Percentiles rank a stretch among this genome's conserved stretches.
Conservation (phyloP, 306 rosid genomes). For the Casuarina equisetifolia region DNA sequence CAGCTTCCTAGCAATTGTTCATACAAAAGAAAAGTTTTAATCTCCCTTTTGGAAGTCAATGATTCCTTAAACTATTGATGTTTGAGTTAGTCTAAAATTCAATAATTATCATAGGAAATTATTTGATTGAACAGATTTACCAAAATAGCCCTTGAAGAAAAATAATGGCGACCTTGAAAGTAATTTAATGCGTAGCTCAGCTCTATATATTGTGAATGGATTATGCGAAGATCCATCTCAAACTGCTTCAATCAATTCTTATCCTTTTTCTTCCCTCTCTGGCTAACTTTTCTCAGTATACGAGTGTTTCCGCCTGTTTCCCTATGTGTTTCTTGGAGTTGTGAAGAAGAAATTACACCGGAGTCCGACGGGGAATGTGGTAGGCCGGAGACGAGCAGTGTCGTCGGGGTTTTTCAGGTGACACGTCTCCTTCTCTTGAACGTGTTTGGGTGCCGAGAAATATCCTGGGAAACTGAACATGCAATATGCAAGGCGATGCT, state of each 20-base stretch:
- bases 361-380: neutral
- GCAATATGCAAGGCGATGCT: neutral
- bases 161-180: neutral
- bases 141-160: neutral
- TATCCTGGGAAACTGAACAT: neutral
- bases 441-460: constrained; percentile 17
- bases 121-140: neutral
- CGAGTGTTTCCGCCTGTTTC: neutral
- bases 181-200: neutral
- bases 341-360: neutral
- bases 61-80: too few species aligned
- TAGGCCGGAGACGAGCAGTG: neutral
- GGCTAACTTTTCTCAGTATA: neutral
- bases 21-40: too few species aligned
- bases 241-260: neutral
- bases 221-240: neutral
- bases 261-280: neutral
- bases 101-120: neutral
- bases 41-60: too few species aligned
- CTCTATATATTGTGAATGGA: neutral
- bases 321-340: neutral
- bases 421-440: neutral
- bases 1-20: too few species aligned
- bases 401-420: neutral
- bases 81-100: neutral